Base-by-base conservation (phyloP, 1,284 basidiomycete species). In the Malassezia equina region DNA sequence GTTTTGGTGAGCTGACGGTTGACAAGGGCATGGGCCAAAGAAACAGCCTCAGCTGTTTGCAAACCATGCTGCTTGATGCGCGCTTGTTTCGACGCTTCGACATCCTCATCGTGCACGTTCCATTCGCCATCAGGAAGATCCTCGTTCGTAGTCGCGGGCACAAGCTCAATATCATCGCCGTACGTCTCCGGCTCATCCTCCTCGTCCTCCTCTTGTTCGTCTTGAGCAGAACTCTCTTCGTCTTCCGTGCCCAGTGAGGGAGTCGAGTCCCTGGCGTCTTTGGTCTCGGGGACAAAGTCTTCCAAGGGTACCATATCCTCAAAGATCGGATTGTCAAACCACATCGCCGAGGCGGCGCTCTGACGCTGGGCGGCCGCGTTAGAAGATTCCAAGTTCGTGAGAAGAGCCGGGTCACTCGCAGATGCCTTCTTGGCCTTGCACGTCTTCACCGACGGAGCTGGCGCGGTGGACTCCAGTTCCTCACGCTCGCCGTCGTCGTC, bases 281-380 rank as follows among this genome's bases (percentile, higher is more conserved):
- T 77, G 77, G 46, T n/a, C 23, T 34, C 29, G 3, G 42, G 29
- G 4, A 47, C 19, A 23, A 57, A 33, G 24, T 11, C 17, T 7
- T 82, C 66, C 45, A 80, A 79, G 25, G 74, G 75, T 0, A 82
- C 82, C 7, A 88, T 71, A n/a, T 81, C 86, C 56, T 84, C 81
- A 79, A 99, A 99, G 46, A 95, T 77, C 47, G 86, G 85, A 75
- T 96, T 94, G 68, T 89, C 86, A 76, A 98, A 99, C 94, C 94
- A 99, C 19, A 96, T 76, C 59, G 79, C 79, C 13, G 81, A 80
- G 42, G 79, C 78, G 21, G 78, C 75, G 60, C 78, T 80, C 55
- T 71, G 62, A 24, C 44, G 58, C 13, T 58, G 48, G 17, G 36
- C 46, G 9, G 23, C 42, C 6, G 61, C 55, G 5, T 36, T 29